Evolutionary conservation across 2,329 filamentous ascomycete species (phyloP).

Genomic region (Fusarium sp.): DNA sequence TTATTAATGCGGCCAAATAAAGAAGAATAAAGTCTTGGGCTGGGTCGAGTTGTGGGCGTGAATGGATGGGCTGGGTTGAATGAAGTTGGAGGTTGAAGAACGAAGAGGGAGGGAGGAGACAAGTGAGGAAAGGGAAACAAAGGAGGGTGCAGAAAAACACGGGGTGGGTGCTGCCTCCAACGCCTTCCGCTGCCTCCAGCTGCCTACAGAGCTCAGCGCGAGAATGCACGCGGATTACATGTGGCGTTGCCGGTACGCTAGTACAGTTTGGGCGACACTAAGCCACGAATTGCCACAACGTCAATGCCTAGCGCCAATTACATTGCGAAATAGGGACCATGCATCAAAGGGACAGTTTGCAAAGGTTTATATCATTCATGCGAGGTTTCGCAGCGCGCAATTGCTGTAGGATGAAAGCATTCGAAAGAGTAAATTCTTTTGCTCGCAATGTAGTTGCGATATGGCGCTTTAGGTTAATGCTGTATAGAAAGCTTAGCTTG

Average conservation of each 20-base stretch:
- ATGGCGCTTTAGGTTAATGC: neutral
- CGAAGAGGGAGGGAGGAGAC: constrained; percentile 31
- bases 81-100: constrained; percentile 39
- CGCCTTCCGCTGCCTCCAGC: constrained; percentile 36
- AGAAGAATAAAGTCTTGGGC: constrained; percentile 29
- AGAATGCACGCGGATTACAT: constrained; percentile 20
- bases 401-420: neutral
- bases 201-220: constrained; percentile 38
- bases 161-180: constrained; percentile 46
- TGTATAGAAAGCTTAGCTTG: neutral
- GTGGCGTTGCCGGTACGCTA: constrained; percentile 37
- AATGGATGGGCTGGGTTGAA: constrained; percentile 8
- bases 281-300: constrained; percentile 45
- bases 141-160: constrained; percentile 46
- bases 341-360: constrained; percentile 30
- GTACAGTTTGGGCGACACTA: constrained; percentile 7
- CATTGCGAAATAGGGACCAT: constrained; percentile 16
- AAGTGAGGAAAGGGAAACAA: constrained; percentile 21
- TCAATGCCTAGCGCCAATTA: constrained; percentile 33
- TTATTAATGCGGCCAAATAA: constrained; percentile 34
- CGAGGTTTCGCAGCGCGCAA: neutral
- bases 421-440: neutral
- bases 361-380: constrained; percentile 9
- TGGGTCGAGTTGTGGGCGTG: constrained; percentile 43
- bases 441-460: neutral